Evolutionary conservation across 805 yeast species (phyloP).

Genomic region (Candida chilensis): DNA sequence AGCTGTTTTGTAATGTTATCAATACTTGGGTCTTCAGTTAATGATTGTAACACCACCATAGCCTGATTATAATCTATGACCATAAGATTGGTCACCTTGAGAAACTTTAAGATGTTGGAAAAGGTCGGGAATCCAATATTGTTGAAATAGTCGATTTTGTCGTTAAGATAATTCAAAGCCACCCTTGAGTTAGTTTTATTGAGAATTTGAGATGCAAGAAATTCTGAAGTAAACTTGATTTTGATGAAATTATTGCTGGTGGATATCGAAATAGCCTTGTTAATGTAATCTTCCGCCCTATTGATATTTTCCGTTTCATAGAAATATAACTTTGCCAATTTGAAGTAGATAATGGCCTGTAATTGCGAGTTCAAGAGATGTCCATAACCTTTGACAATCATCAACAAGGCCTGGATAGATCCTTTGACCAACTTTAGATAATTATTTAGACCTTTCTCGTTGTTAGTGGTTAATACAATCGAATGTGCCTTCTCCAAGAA

Average conservation of each 20-base stretch:
- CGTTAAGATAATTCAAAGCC: constrained; percentile 18
- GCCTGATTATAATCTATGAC: constrained; percentile 15
- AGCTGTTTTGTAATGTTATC: constrained; percentile 11
- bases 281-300: constrained; percentile 29
- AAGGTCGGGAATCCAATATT: constrained; percentile 7
- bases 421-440: constrained; percentile 21
- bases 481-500: constrained; percentile 14
- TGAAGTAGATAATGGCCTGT: constrained; percentile 21
- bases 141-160: constrained; percentile 10
- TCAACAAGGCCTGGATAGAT: constrained; percentile 24
- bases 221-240: constrained; percentile 19
- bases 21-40: constrained; percentile 5
- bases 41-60: constrained; percentile 8
- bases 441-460: constrained; percentile 9
- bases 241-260: constrained; percentile 13
- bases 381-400: constrained; percentile 18
- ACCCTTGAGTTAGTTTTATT: constrained; percentile 13
- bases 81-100: constrained; percentile 19
- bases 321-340: constrained; percentile 24
- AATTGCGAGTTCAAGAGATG: constrained; percentile 15
- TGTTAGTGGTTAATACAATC: constrained; percentile 7
- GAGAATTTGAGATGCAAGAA: constrained; percentile 25
- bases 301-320: constrained; percentile 30
- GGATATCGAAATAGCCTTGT: constrained; percentile 17
- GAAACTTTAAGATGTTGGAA: constrained; percentile 16